Base-by-base conservation (phyloP, 2,329 filamentous ascomycete species). In the Pseudocercospora fuligena region DNA sequence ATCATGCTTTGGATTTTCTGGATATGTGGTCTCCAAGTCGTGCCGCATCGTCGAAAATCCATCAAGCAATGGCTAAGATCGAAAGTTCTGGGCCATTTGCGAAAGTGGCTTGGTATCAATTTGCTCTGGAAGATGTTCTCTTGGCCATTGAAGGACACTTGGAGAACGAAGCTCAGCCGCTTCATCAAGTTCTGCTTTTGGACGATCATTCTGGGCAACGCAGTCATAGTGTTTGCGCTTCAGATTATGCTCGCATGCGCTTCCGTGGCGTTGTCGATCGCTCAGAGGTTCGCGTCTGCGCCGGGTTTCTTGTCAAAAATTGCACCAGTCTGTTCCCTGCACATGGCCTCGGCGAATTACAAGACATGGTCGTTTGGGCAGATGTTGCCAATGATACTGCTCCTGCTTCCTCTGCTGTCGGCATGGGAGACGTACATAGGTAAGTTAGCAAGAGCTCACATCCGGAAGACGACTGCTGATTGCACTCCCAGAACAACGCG, bases 1-100 rank as follows among this genome's bases (percentile, higher is more conserved):
- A 19, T 51, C 19, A 59, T 58, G 61, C 19, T 64, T 23, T 64
- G 61, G 61, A 49, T 59, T 9, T 64, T 64, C 40, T 64, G 61
- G 53, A 58, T 64, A 1, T 64, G 53, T 23, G 43, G 53, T 16
- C 36, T 64, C 14, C 61, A 64, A 19, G 33, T 64, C 14, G 21
- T 64, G 2, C 49, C 47, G 12, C 19, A 40, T 23, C 19, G 49
- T 12, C 25, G 60, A 3, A 31, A 21, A n/a, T 27, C 21, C 27
- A 23, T 63, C 25, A 8, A 49, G 23, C 2, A 40, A n/a, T 63
- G 29, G 47, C 33, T 63, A 12, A 7, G 25, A 9, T 12, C 16
- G 49, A 63, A 31, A n/a, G 23, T 63, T 9, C 12, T n/a, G 6
- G 14, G 21, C 16, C 49, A 31, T 12, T 12, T 63, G 8, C 51